Percentiles rank a stretch among this genome's conserved stretches.
phyloP scores from a whole-genome alignment of 768 basidiomycete species.

The Postia placenta region DNA sequence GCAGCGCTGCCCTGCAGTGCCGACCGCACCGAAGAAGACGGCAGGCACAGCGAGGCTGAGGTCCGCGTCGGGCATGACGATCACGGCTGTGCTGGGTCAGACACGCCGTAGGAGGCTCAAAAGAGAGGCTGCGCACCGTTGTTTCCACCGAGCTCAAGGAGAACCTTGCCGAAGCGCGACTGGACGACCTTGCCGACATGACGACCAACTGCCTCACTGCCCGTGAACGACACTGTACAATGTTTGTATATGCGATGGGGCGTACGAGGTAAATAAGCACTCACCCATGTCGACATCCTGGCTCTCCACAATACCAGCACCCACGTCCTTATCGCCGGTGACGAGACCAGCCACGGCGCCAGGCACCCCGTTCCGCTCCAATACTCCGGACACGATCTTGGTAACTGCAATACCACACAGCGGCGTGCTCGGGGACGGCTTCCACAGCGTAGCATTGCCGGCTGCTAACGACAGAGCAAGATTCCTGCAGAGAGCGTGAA shows the following conservation, averaged over 20 bases:
- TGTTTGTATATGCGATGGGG: background rate
- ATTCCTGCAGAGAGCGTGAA: constrained; percentile 53
- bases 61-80: constrained; percentile 93
- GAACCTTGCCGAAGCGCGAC: constrained; percentile 81
- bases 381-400: constrained; percentile 71
- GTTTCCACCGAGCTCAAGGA: constrained; percentile 93
- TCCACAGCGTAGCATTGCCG: constrained; percentile 94
- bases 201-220: constrained; percentile 83
- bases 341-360: constrained; percentile 82
- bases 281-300: constrained; percentile 72
- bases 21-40: constrained; percentile 91
- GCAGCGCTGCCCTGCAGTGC: constrained; percentile 72
- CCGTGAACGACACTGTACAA: constrained; percentile 83
- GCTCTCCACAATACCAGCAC: constrained; percentile 73
- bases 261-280: constrained; percentile 3
- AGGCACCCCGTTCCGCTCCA: constrained; percentile 78
- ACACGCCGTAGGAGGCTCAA: no score
- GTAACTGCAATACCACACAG: constrained; percentile 89
- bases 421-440: constrained; percentile 86
- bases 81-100: no score
- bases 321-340: constrained; percentile 76
- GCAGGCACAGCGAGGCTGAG: constrained; percentile 83
- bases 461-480: constrained; percentile 81
- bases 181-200: constrained; percentile 86
- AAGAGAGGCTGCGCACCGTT: constrained; percentile 54